Conservation (phyloP, 1,139 yeast species). For the Saccharomycopsis phalli region DNA sequence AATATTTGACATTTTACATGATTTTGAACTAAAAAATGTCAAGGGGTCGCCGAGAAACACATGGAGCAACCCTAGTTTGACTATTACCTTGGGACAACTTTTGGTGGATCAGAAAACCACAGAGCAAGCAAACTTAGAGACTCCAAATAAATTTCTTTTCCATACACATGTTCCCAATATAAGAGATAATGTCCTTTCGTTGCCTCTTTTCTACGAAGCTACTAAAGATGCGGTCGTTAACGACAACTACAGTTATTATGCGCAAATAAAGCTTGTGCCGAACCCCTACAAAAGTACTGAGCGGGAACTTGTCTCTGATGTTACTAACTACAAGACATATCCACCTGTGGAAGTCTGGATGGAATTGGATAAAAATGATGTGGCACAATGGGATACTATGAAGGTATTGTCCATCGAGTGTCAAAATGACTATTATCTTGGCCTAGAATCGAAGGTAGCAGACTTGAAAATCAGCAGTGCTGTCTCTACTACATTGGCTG, state of each 20-base stretch:
- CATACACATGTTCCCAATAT: conserved; percentile 30
- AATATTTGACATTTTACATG: conserved; percentile 3
- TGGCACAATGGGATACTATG: conserved; percentile 35
- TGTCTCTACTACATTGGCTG: conserved; percentile 31
- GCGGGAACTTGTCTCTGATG: conserved; percentile 2
- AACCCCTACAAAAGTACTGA: conserved; percentile 27
- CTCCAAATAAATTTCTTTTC: conserved; percentile 26
- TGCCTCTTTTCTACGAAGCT: conserved; percentile 10
- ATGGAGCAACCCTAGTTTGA: conserved; percentile 27
- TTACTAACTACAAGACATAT: conserved; percentile 25
- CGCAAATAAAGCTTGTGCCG: conserved; percentile 45
- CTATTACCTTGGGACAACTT: conserved; percentile 26
- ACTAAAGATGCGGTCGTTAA: conserved; percentile 17
- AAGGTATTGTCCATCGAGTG: conserved; percentile 40
- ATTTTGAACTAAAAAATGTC: conserved; percentile 8
- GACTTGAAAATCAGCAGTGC: conserved; percentile 43
- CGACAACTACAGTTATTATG: conserved; percentile 32
- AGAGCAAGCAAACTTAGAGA: not conserved
- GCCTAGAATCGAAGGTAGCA: conserved; percentile 33
- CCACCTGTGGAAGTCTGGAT: conserved; percentile 53
- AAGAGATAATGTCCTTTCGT: conserved; percentile 25
- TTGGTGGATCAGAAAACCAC: conserved; percentile 20
- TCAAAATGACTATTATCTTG: conserved; percentile 35
- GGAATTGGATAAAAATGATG: conserved; percentile 33
- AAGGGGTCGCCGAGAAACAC: conserved; percentile 21